These are phyloP conservation scores for Blastomyces gilchristii DNA, from an alignment of 2,329 filamentous ascomycete species.

Conservation along the genomic window DNA sequence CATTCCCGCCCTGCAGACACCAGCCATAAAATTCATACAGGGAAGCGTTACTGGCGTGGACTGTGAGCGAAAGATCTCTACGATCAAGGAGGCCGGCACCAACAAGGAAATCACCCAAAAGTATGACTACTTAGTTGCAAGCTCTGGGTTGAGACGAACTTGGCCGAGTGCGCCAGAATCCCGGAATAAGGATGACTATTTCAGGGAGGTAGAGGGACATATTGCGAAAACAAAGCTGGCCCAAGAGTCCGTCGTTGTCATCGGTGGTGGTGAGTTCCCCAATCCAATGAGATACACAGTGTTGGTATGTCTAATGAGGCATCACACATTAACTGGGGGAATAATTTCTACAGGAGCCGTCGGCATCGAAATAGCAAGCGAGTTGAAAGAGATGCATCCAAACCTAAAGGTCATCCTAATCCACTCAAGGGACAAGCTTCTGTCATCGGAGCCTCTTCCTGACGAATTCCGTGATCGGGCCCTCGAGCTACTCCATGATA, in stretches of 20 bases:
- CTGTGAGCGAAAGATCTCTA: conserved; percentile 48
- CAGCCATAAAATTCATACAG: conserved; percentile 54
- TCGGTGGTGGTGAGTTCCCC: conserved; percentile 52
- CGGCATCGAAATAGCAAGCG: conserved; percentile 71
- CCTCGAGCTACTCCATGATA: conserved; percentile 48
- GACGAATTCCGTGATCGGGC: conserved; percentile 57
- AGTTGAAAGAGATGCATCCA: conserved; percentile 60
- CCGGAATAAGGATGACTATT: conserved; percentile 50
- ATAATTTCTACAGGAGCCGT: conserved; percentile 49
- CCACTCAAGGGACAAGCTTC: conserved; percentile 59
- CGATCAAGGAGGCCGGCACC: conserved; percentile 42
- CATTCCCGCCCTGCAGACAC: conserved; percentile 54
- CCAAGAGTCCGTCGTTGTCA: conserved; percentile 53
- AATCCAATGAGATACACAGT: neutral
- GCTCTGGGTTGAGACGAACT: conserved; percentile 57
- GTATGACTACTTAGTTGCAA: conserved; percentile 69
- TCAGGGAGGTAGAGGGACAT: conserved; percentile 52
- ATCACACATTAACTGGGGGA: neutral
- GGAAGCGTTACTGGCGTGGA: conserved; percentile 55
- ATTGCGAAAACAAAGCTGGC: conserved; percentile 46
- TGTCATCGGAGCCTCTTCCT: conserved; percentile 63
- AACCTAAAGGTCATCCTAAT: conserved; percentile 58
- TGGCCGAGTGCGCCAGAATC: conserved; percentile 66
- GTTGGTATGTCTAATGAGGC: neutral
- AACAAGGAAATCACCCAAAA: conserved; percentile 29